Percentiles rank a stretch among this genome's conserved stretches.
These are phyloP conservation scores for Starmera caribaea DNA, from an alignment of 805 yeast species.

Conservation along the genomic window DNA sequence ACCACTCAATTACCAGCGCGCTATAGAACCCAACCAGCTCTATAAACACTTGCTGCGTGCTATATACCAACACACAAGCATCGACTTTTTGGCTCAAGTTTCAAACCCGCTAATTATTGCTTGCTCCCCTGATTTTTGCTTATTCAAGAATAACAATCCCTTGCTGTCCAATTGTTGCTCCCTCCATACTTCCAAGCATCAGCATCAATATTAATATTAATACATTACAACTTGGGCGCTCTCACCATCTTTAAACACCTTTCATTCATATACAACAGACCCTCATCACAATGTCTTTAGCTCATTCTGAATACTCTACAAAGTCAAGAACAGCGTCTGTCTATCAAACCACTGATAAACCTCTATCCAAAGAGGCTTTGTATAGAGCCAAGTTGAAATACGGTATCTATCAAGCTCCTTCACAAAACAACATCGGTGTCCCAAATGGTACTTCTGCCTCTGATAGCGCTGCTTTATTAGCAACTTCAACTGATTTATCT, in stretches of 20 bases:
- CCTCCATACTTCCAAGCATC: no score
- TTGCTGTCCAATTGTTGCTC: no score
- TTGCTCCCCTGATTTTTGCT: no score
- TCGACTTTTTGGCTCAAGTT: no score
- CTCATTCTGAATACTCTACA: conserved; percentile 3
- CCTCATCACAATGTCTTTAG: conserved; percentile 1
- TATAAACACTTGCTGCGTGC: no score
- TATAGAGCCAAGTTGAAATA: conserved; percentile 66
- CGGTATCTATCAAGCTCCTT: conserved; percentile 50
- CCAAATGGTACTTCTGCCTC: conserved; percentile 46
- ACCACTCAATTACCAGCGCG: no score
- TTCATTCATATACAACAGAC: not conserved
- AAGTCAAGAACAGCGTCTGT: conserved; percentile 24
- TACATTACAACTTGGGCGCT: not conserved
- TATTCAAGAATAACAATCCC: no score
- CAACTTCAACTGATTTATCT: conserved; percentile 54
- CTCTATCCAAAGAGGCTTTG: conserved; percentile 63
- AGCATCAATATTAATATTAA: no score
- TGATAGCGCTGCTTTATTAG: conserved; percentile 70
- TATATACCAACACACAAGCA: no score
- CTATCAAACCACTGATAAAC: conserved; percentile 63
- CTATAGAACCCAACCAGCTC: no score
- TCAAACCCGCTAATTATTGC: no score
- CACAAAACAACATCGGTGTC: conserved; percentile 44
- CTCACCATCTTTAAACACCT: not conserved